A percentile compares a stretch with the other conserved stretches of the same genome.
Evolutionary conservation across 1,139 yeast genomes (phyloP).

Genomic region (Candida dubliniensis): DNA sequence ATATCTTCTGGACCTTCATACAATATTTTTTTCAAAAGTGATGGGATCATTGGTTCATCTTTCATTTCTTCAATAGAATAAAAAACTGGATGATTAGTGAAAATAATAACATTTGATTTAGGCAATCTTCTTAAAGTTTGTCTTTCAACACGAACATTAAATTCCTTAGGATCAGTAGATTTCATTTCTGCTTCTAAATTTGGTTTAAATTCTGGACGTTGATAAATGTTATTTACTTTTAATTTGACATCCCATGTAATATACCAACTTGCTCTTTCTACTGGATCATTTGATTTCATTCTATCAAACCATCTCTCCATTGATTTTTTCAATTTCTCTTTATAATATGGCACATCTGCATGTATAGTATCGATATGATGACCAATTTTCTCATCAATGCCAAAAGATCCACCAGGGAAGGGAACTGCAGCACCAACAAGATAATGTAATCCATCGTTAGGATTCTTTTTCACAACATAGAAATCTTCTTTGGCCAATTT

Average conservation of each 20-base stretch:
- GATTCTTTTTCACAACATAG: conserved; percentile 55
- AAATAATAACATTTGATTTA: conserved; percentile 46
- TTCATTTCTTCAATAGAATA: conserved; percentile 75
- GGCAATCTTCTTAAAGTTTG: conserved; percentile 54
- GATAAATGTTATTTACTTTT: conserved; percentile 54
- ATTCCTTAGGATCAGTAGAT: conserved; percentile 43
- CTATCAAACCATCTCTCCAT: conserved; percentile 76
- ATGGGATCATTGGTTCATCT: conserved; percentile 74
- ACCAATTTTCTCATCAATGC: conserved; percentile 59
- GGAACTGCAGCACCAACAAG: conserved; percentile 75
- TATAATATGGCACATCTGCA: conserved; percentile 69
- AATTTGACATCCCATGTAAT: conserved; percentile 71
- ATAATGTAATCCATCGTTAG: conserved; percentile 60
- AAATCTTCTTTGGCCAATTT: conserved; percentile 76
- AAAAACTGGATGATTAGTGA: conserved; percentile 68
- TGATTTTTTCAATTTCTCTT: conserved; percentile 61
- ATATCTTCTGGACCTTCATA: conserved; percentile 68
- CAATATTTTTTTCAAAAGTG: conserved; percentile 58
- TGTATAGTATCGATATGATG: conserved; percentile 64
- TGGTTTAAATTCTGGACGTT: conserved; percentile 36
- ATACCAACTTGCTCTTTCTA: conserved; percentile 77
- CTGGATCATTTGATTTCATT: conserved; percentile 59
- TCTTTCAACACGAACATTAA: conserved; percentile 60
- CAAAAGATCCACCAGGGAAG: conserved; percentile 76
- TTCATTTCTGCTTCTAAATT: conserved; percentile 30